A percentile compares a stretch with the other conserved stretches of the same genome.
Evolutionary conservation across 345 rosid genomes (phyloP).

Genomic region (Dimocarpus longan): DNA sequence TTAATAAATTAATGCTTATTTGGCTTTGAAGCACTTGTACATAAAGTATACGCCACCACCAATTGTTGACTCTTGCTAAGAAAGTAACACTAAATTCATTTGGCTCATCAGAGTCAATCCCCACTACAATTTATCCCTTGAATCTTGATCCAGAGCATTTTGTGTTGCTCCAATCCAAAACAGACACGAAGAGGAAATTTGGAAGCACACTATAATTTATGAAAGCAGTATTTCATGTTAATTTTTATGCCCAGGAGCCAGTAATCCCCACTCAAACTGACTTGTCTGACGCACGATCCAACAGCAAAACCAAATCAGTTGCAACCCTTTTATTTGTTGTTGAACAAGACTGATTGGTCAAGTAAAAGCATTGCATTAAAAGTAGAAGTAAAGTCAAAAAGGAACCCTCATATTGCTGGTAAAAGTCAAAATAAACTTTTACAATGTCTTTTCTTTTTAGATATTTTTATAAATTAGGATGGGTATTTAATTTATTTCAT

Average conservation of each 20-base stretch:
- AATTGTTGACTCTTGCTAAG: constrained; percentile 18
- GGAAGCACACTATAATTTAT: background rate
- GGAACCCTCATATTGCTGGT: background rate
- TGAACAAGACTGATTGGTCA: background rate
- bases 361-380: background rate
- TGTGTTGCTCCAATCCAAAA: constrained; percentile 6
- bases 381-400: constrained; percentile 7
- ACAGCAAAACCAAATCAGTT: background rate
- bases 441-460: too few relatives aligned
- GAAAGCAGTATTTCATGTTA: background rate
- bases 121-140: constrained; percentile 27
- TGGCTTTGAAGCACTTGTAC: constrained; percentile 1
- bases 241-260: background rate
- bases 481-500: too few relatives aligned
- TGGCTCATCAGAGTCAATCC: constrained; percentile 23
- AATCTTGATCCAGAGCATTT: constrained; percentile 11
- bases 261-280: background rate
- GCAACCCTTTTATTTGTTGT: background rate
- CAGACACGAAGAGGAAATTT: background rate
- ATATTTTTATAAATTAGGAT: too few relatives aligned
- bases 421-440: too few relatives aligned
- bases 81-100: constrained; percentile 5
- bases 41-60: constrained; percentile 12
- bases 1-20: background rate
- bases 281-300: too few relatives aligned